Conservation (phyloP, 2,329 filamentous ascomycete species). For the Epichloe hybrida region DNA sequence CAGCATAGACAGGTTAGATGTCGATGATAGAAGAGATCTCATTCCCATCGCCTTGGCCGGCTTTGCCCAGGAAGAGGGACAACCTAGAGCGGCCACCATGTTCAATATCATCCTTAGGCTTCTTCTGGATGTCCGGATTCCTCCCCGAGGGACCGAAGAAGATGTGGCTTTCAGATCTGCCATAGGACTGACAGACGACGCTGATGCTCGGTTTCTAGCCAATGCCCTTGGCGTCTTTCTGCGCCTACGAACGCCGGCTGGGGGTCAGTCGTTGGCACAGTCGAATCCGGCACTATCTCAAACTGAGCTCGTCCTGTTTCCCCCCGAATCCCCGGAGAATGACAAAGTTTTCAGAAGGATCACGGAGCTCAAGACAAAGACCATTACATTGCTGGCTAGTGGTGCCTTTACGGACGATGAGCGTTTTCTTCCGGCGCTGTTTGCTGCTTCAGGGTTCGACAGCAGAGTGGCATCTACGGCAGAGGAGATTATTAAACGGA, state of each 20-base stretch:
- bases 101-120: slow-evolving; percentile 76
- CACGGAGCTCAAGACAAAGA: slow-evolving; percentile 39
- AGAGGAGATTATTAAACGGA: slow-evolving; percentile 78
- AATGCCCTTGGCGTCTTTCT: slow-evolving; percentile 66
- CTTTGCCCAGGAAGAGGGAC: slow-evolving; percentile 18
- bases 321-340: slow-evolving; percentile 35
- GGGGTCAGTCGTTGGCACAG: slow-evolving; percentile 16
- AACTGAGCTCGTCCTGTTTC: slow-evolving; percentile 18
- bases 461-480: slow-evolving; percentile 71
- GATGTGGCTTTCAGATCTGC: slow-evolving; percentile 53
- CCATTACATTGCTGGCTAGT: slow-evolving; percentile 62
- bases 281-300: slow-evolving; percentile 21
- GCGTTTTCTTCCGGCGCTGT: slow-evolving; percentile 70
- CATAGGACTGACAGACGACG: slow-evolving; percentile 50
- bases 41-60: slow-evolving; percentile 40
- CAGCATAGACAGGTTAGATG: slow-evolving; percentile 42
- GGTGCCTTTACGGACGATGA: slow-evolving; percentile 76
- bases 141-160: slow-evolving; percentile 64
- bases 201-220: slow-evolving; percentile 63
- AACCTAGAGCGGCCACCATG: slow-evolving; percentile 37
- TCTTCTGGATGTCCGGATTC: slow-evolving; percentile 57
- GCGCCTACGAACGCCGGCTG: slow-evolving; percentile 20
- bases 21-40: slow-evolving; percentile 53
- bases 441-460: slow-evolving; percentile 71
- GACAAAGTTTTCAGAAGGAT: slow-evolving; percentile 38